These are phyloP conservation scores for Fusarium globosum DNA, from an alignment of 2,329 filamentous ascomycete genomes.

Conservation along the genomic window DNA sequence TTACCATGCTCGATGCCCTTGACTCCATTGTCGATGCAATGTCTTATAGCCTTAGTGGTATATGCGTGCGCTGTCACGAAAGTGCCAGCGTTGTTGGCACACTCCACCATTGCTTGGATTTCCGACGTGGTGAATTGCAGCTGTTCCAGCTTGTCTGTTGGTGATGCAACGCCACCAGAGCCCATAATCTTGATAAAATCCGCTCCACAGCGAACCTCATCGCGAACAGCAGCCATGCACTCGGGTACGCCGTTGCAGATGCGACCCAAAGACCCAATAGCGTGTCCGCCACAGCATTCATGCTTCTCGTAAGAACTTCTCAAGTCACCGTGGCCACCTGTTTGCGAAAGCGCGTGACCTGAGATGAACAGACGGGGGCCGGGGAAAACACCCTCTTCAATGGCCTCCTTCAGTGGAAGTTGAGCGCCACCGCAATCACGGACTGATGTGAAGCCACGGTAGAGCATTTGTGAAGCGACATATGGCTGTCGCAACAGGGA, in stretches of 20 bases:
- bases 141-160: background rate
- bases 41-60: conserved; percentile 59
- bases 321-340: conserved; percentile 67
- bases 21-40: conserved; percentile 50
- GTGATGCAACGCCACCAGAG: background rate
- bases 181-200: conserved; percentile 9
- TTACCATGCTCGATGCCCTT: conserved; percentile 5
- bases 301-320: conserved; percentile 52
- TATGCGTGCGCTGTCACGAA: conserved; percentile 1
- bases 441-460: background rate
- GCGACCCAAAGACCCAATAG: conserved; percentile 48
- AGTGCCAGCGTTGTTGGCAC: background rate
- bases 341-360: conserved; percentile 65
- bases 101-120: background rate
- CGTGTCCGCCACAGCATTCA: conserved; percentile 58
- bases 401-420: conserved; percentile 64
- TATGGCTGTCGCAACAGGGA: conserved; percentile 57
- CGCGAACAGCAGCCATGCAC: background rate
- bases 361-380: conserved; percentile 67
- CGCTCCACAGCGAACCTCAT: background rate
- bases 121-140: background rate
- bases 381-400: conserved; percentile 61
- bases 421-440: conserved; percentile 48
- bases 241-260: background rate
- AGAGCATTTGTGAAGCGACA: background rate